Evolutionary conservation across 352 stramenopile genomes (phyloP), one percentile per base, ranked within the genome.

Genomic region (Phytophthora brassicae): DNA sequence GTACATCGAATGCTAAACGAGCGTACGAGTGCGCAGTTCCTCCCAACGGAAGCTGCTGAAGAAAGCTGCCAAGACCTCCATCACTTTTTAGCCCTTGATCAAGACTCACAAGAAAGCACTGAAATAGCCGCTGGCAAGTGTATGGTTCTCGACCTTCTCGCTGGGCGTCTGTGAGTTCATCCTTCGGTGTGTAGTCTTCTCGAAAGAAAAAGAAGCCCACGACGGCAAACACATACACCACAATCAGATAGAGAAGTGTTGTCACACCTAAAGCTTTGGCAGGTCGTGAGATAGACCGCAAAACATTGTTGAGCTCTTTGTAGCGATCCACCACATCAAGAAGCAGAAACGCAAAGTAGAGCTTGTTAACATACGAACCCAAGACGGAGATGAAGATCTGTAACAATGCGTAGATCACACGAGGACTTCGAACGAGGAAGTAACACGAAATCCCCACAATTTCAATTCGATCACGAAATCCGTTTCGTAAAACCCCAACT

Each of bases 241-340:
- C 69, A 24, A 90, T 73, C 33, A 92, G 67, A 51, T 90, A 90
- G 2, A 90, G 55, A 44, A 92, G 46, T 20, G 85, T 67, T 1
- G 81, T 88, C n/a, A 86, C 53, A 7, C 71, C 67, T 5, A 90
- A 63, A 14, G 84, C 75, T 51, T 87, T 90, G 0, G 77, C 75
- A 12, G 83, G 81, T 14, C 69, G 65, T 16, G 84, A 73, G 28
- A 90, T 86, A 6, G 83, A 87, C 17, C 79, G 73, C 13, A 90
- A 39, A 1, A 92, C 83, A 48, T 90, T 86, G 55, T 84, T 86
- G 3, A 90, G 70, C 26, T 86, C 76, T 44, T 88, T 83, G 54
- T 86, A 92, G n/a, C 79, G 77, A 39, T 90, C 87, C n/a, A 92
- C 71, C 31, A 90, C 64, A 52, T 92, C 83, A 8, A 92, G 67